Conservation (phyloP, 352 stramenopile species). For the Phytophthora quininea region DNA sequence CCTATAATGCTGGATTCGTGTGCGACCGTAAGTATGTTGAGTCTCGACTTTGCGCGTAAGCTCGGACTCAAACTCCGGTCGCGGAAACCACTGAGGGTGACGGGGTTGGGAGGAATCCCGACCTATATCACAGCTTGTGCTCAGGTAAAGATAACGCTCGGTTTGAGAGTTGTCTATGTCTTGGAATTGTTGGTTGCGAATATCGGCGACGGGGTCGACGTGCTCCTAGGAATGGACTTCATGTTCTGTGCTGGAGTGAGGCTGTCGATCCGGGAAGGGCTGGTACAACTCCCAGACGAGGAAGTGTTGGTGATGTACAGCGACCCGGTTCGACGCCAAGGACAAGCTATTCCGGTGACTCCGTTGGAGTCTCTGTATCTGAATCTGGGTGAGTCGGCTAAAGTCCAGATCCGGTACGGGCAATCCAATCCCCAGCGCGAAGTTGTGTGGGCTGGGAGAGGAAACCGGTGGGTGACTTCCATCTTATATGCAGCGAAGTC, state of each 20-base stretch:
- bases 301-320: background rate
- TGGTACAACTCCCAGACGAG: slow-evolving; percentile 8
- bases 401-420: background rate
- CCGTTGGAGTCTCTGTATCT: background rate
- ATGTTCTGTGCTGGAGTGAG: slow-evolving; percentile 32
- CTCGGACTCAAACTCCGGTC: slow-evolving; percentile 20
- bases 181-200: slow-evolving; percentile 29
- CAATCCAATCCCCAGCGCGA: background rate
- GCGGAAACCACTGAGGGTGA: slow-evolving; percentile 3
- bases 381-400: background rate
- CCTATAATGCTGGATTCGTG: slow-evolving; percentile 29
- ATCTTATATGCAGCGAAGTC: background rate
- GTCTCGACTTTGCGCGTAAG: slow-evolving; percentile 30
- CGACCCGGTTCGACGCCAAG: background rate
- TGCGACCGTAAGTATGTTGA: slow-evolving; percentile 31
- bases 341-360: background rate
- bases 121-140: slow-evolving; percentile 18
- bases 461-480: background rate
- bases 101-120: slow-evolving; percentile 8
- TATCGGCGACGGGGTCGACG: slow-evolving; percentile 27
- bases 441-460: background rate
- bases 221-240: slow-evolving; percentile 38
- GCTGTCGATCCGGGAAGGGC: slow-evolving; percentile 6
- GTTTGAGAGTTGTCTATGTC: slow-evolving; percentile 22
- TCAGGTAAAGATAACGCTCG: slow-evolving; percentile 31